Conservation (phyloP, 2,329 filamentous ascomycete genomes). For the Anthostomella pinea region DNA sequence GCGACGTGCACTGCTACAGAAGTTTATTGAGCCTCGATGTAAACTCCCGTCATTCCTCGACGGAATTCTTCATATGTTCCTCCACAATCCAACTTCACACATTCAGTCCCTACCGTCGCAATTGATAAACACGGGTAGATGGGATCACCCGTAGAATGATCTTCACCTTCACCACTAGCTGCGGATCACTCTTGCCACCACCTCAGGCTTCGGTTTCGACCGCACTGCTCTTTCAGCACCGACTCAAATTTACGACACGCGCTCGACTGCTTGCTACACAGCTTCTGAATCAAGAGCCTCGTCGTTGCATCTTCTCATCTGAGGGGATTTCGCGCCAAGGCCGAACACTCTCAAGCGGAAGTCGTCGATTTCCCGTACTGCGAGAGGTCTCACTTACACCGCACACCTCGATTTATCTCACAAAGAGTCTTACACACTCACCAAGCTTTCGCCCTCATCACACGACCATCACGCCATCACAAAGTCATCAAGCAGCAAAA, state of each 20-base stretch:
- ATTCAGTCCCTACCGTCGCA: too few relatives aligned
- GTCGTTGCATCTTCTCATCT: too few relatives aligned
- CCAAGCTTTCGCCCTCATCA: slow-evolving; percentile 1
- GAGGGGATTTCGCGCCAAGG: too few relatives aligned
- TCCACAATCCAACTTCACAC: background rate
- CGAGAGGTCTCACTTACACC: background rate
- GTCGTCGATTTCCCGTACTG: too few relatives aligned
- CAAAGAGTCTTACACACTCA: slow-evolving; percentile 1
- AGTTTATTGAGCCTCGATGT: too few relatives aligned
- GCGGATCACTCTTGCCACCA: slow-evolving; percentile 7
- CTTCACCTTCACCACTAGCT: slow-evolving; percentile 7
- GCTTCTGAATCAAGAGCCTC: too few relatives aligned
- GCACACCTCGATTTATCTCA: background rate
- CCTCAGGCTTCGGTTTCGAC: slow-evolving; percentile 18
- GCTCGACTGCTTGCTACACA: too few relatives aligned
- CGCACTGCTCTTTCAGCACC: slow-evolving; percentile 2
- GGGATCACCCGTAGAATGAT: slow-evolving; percentile 6
- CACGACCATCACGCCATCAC: background rate
- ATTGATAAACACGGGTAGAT: too few relatives aligned
- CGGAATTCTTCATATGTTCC: too few relatives aligned
- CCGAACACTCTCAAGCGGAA: too few relatives aligned
- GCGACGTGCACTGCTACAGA: too few relatives aligned
- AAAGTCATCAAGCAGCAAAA: slow-evolving; percentile 10
- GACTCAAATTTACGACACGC: background rate
- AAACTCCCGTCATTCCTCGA: too few relatives aligned